Evolutionary conservation across 108 stramenopile genomes (phyloP), one percentile per base, ranked within the genome.

Genomic region (Pinguiococcus pyrenoidosus): DNA sequence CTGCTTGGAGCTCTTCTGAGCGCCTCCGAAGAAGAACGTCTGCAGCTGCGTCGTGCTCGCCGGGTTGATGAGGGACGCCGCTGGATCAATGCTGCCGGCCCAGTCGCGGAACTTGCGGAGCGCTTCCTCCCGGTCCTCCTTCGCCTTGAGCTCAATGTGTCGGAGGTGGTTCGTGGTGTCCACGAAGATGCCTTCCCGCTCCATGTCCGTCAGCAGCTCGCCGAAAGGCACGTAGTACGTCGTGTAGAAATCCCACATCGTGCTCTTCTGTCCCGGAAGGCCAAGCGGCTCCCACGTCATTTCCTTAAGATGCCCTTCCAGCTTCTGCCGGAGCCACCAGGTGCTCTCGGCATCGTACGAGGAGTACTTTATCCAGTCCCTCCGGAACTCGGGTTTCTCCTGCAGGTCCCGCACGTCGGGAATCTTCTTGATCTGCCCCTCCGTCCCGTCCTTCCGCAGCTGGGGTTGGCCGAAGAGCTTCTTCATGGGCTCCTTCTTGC

Each of bases 151-250:
- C 36, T 92, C 91, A 6, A 91, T 85, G 13, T 57, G 52, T 5
- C 76, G 68, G 26, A 96, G 68, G 60, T 96, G 87, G 34, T 83
- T 81, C 37, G 78, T 69, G 17, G 86, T 80, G 50, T 86, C 80
- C 4, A 94, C 81, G n/a, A 75, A 66, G 38, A 98, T 85, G 17
- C 96, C 96, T 13, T 74, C 10, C 57, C 57, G 64, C 68, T 99
- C 96, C 81, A 99, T 89, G 60, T 99, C 92, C 2, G 93, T 96
- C 23, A 99, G 73, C 6, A 94, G 75, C 45, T 87, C 77, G 10
- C 87, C 96, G 56, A 99, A 99, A 5, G 74, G 74, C 4, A 86
- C 59, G 76, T 89, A 78, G 62, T 93, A 80, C 28, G 43, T 28
- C 54, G 79, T 64, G 66, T 99, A 99, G 68, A 93, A 92, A 37